Evolutionary conservation across 257 asterid species (phyloP).

Genomic region (Avicennia marina): DNA sequence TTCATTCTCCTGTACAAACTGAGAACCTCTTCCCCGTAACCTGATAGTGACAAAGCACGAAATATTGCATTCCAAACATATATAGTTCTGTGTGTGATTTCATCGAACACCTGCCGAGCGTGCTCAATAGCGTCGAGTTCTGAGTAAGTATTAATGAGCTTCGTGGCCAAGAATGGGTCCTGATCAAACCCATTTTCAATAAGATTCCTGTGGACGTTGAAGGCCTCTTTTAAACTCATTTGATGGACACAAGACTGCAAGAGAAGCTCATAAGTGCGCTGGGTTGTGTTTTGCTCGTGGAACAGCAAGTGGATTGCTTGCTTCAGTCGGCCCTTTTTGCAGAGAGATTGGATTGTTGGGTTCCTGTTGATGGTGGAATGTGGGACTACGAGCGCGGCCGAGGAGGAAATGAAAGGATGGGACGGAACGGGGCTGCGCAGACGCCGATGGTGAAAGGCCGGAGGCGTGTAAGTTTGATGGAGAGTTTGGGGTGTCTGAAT

Average conservation of each 20-base stretch:
- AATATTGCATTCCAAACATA: conserved; percentile 79
- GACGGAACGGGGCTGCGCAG: conserved; percentile 25
- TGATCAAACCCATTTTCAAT: conserved; percentile 60
- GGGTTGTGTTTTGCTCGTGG: conserved; percentile 54
- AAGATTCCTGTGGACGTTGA: conserved; percentile 46
- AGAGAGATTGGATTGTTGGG: conserved; percentile 66
- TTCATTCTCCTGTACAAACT: conserved; percentile 58
- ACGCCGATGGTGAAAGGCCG: conserved; percentile 27
- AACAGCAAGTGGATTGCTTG: conserved; percentile 66
- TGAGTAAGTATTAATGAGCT: conserved; percentile 64
- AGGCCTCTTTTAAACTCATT: conserved; percentile 42
- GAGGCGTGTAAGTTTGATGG: no score
- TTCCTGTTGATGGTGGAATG: conserved; percentile 29
- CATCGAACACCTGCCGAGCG: conserved; percentile 83
- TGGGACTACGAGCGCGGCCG: conserved; percentile 19
- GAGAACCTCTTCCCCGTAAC: conserved; percentile 71
- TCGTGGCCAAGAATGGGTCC: conserved; percentile 85
- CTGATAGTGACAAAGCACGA: conserved; percentile 66
- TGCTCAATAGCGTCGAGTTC: conserved; percentile 38
- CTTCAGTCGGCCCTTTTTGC: conserved; percentile 72
- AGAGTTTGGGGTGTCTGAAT: conserved; percentile 28
- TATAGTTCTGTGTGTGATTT: conserved; percentile 46
- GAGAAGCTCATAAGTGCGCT: conserved; percentile 78
- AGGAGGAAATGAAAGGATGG: conserved; percentile 13
- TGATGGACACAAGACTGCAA: conserved; percentile 55